Base-by-base conservation (phyloP, 129 eudicot species). In the Flaveria linearis region DNA sequence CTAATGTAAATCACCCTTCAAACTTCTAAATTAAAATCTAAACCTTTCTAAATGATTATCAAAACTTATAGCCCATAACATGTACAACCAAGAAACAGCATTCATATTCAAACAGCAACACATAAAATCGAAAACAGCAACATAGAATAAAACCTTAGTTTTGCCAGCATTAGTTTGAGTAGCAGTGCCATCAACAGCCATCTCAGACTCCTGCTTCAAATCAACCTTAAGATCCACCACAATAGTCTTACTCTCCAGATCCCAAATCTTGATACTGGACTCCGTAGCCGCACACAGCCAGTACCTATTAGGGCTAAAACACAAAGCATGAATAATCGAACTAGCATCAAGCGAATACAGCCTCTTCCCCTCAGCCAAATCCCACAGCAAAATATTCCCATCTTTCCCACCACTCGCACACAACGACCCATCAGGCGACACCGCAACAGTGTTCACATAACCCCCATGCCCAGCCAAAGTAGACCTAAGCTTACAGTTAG, bases 211-310 rank as follows among this genome's bases (percentile, higher is more conserved):
- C 47, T 82, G 85, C 82, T 90, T 88, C 20, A 88, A 62, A 72
- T 90, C 96, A 50, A 90, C 93, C 78, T 72, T 90, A 22, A 90
- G 83, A 68, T 90, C 96, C 5, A 85, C 93, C 46, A 79, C 83
- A 64, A 79, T 72, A 16, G 72, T 79, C 91, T 85, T 79, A 36
- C 83, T 79, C 89, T 90, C 96, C 83, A 88, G 76, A 70, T 86
- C 93, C 88, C 90, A 88, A 7, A 88, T 82, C 90, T 89, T 90
- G 45, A 90, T 87, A 46, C 92, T 82, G 1, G 81, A 1, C 77
- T 87, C 96, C 0, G 96, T 90, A 18, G 96, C 96, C 39, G 96
- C 96, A 30, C 96, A 90, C 0, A 90, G 87, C 96, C 96, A 90
- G 82, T 90, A 90, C 83, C 96, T 83, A 18, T 90, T 90, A 3